Conservation (phyloP, 345 rosid species). For the Erucastrum elatum region DNA sequence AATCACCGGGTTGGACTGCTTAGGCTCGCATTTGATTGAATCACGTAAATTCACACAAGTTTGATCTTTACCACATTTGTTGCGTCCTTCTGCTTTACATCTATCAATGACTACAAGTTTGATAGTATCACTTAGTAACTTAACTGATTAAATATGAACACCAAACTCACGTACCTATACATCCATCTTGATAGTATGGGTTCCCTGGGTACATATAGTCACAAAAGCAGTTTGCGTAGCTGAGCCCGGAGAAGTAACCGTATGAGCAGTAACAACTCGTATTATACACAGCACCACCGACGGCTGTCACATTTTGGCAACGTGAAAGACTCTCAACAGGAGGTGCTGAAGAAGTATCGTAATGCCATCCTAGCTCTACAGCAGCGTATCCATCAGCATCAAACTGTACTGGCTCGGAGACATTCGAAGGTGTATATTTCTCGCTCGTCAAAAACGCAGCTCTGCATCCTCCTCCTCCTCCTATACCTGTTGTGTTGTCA, state of each 20-base stretch:
- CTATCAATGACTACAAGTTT: slow-evolving; percentile 27
- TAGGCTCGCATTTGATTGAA: neutral
- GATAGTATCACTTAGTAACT: neutral
- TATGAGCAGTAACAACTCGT: neutral
- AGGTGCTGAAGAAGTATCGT: slow-evolving; percentile 24
- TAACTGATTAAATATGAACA: neutral
- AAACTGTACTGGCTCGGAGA: slow-evolving; percentile 17
- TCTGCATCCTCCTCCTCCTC: slow-evolving; percentile 8
- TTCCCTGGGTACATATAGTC: slow-evolving; percentile 40
- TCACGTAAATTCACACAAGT: neutral
- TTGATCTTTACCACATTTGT: neutral
- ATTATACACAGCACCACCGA: slow-evolving; percentile 4
- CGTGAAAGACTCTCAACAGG: neutral
- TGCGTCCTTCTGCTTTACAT: neutral
- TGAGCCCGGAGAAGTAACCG: slow-evolving; percentile 19
- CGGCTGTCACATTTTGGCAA: neutral
- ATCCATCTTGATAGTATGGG: slow-evolving; percentile 39
- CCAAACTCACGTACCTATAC: slow-evolving; percentile 36
- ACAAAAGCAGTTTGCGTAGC: slow-evolving; percentile 40
- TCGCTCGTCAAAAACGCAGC: slow-evolving; percentile 34
- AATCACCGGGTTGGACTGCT: neutral
- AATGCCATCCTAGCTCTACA: slow-evolving; percentile 43
- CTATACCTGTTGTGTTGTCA: neutral
- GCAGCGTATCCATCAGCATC: slow-evolving; percentile 10
- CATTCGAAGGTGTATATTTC: neutral